Evolutionary conservation across 495 filamentous ascomycete genomes (phyloP), one percentile per base, ranked within the genome.

Genomic region (Hapsidospora chrysogenum): DNA sequence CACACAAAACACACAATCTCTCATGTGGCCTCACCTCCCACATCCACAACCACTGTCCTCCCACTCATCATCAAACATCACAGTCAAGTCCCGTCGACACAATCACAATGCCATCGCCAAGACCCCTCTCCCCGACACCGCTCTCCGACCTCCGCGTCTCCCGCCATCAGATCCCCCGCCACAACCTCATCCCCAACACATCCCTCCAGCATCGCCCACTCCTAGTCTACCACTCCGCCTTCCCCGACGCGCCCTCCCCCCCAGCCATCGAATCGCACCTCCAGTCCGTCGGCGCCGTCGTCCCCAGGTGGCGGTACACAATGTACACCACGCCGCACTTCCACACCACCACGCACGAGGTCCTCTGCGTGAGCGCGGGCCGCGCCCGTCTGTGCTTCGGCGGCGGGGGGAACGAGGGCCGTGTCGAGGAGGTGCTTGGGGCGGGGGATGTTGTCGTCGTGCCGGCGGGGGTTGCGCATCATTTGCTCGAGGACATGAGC

Each of bases 241-340:
- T 77, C 43, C 44, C 48, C 3, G 54, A 56, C 19, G 53, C 63
- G 22, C 41, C 64, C 6, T 53, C 56, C 9, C n/a, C 33, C 3
- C 16, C 22, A 2, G 46, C 53, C 16, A 66, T 81, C 14, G 62
- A 74, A 33, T 43, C 54, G 9, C 72, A 73, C 39, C 60, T 80
- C 15, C 46, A 47, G 4, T 35, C 40, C 2, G 47, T 68, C 3
- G 65, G 62, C 20, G 70, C 70, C 35, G 71, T 79, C 13, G 42
- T 41, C 3, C 74, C 75, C n/a, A 65, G 74, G 36, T 79, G 76
- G 76, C 55, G 66, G 6, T 76, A 73, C 51, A 70, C 67, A 7
- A 80, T 80, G 76, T 80, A 73, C 51, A 52, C 43, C 31, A 58
- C 57, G 14, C 69, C 68, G 13, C 76, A 79, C 49, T 83, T 75